These are phyloP conservation scores for Monosporascus sp. DNA, from an alignment of 2,329 filamentous ascomycete genomes.

Conservation along the genomic window DNA sequence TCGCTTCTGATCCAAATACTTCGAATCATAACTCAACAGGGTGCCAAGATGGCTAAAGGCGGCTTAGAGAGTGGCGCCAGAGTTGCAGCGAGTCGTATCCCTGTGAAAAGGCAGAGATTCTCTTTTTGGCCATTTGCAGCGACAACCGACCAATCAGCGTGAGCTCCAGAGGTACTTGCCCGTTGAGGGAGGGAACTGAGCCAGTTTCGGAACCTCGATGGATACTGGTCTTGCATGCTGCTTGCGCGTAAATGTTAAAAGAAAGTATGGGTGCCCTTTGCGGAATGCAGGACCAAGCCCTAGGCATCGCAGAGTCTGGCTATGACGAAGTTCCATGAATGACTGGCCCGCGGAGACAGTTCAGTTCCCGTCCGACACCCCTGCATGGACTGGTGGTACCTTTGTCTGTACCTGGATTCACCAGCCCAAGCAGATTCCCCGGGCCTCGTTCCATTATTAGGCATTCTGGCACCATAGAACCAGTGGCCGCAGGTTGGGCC, in stretches of 20 bases:
- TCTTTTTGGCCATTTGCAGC: neutral
- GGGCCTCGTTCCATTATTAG: neutral
- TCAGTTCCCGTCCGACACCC: neutral
- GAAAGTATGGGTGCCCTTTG: too few species aligned
- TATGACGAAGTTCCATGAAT: too few species aligned
- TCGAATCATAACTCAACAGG: neutral
- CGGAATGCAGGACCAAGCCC: too few species aligned
- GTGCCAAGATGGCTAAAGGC: neutral
- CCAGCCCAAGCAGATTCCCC: neutral
- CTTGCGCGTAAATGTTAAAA: neutral
- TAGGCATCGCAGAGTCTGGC: too few species aligned
- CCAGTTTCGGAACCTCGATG: too few species aligned
- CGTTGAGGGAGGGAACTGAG: too few species aligned
- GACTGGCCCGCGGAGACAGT: neutral
- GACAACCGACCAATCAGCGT: neutral
- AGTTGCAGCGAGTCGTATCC: neutral
- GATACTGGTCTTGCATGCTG: neutral
- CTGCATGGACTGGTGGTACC: neutral
- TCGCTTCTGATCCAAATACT: neutral
- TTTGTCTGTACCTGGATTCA: neutral
- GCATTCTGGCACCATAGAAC: neutral
- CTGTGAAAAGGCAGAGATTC: too few species aligned
- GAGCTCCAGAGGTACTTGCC: too few species aligned
- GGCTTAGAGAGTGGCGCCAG: neutral
- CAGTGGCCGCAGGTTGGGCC: neutral